Evolutionary conservation across 75 land plant genomes (phyloP), one percentile per base, ranked within the genome.

Genomic region (Azolla pinnata): DNA sequence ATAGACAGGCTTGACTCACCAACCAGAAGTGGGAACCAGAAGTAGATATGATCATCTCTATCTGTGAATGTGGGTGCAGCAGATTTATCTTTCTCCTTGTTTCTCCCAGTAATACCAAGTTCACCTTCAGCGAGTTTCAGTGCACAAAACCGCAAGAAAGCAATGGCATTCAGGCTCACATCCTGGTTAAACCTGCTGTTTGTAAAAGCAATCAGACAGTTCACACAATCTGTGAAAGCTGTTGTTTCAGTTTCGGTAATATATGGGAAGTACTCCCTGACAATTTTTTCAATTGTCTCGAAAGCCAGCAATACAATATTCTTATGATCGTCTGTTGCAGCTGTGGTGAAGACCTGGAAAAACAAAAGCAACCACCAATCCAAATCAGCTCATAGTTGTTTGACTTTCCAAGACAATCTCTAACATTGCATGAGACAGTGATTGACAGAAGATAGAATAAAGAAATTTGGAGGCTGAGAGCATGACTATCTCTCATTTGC

Each of bases 221-320:
- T 95, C 20, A 95, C 99, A 75, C 91, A 95, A 55, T 95, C 99
- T 44, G 99, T 95, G 55, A 95, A 95, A 0, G 92, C 90, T 29
- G 92, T 89, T 14, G 99, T 83, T 67, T 95, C 99, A 17, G 97
- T 95, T 68, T 95, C 99, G 7, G 99, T 95, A 28, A 95, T 95
- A 67, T 83, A 90, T 17, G 97, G 91, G 70, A 95, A 95, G 54
- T 95, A 95, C 56, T 95, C 99, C 54, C 97, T 81, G n/a, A 95
- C 81, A 64, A 95, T 84, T 71, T 84, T 95, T 65, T 95, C 99
- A 67, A 90, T 90, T 17, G 95, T 90, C 64, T 90, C 99, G 76
- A 95, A 95, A 1, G 97, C 99, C 69, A 95, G 67, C 1, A 95
- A 85, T 21, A 95, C 97, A 54, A 95, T 90, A 53, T 78, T 90